Evolutionary conservation across 257 asterid species (phyloP).

Genomic region (Primulina eburnea): DNA sequence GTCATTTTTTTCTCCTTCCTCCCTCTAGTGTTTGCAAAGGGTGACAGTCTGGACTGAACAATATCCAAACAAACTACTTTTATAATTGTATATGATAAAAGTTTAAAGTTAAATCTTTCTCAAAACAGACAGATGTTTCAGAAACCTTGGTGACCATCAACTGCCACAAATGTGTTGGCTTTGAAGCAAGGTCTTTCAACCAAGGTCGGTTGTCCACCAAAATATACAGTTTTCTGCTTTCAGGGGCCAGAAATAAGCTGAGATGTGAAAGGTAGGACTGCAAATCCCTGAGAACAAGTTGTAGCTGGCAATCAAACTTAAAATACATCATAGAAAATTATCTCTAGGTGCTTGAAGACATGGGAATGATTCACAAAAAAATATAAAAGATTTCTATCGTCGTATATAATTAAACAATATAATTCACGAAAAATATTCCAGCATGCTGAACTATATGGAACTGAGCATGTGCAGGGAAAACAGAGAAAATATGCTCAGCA

Average conservation of each 20-base stretch:
- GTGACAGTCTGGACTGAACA: slow-evolving; percentile 87
- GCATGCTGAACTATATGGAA: background rate
- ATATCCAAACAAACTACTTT: slow-evolving; percentile 25
- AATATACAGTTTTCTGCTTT: slow-evolving; percentile 69
- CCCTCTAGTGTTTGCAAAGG: slow-evolving; percentile 81
- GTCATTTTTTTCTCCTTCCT: slow-evolving; percentile 49
- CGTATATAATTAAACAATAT: background rate
- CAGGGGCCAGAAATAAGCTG: slow-evolving; percentile 71
- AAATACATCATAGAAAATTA: slow-evolving; percentile 3
- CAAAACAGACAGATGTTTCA: slow-evolving; percentile 22
- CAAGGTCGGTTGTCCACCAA: slow-evolving; percentile 95
- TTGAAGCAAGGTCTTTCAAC: slow-evolving; percentile 74
- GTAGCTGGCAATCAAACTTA: slow-evolving; percentile 8
- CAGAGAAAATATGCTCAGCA: slow-evolving; percentile 1
- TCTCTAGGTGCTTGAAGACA: slow-evolving; percentile 5
- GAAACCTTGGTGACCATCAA: slow-evolving; percentile 95
- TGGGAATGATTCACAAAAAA: background rate
- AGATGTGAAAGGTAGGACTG: slow-evolving; percentile 97
- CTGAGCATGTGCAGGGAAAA: background rate
- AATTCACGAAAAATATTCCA: background rate
- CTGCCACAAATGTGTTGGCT: slow-evolving; percentile 90
- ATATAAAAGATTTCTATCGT: background rate
- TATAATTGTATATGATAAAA: background rate
- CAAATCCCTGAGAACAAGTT: slow-evolving; percentile 59
- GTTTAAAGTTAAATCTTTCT: background rate